Conservation (phyloP, 2,329 filamentous ascomycete genomes). For the Apiospora pterosperma region DNA sequence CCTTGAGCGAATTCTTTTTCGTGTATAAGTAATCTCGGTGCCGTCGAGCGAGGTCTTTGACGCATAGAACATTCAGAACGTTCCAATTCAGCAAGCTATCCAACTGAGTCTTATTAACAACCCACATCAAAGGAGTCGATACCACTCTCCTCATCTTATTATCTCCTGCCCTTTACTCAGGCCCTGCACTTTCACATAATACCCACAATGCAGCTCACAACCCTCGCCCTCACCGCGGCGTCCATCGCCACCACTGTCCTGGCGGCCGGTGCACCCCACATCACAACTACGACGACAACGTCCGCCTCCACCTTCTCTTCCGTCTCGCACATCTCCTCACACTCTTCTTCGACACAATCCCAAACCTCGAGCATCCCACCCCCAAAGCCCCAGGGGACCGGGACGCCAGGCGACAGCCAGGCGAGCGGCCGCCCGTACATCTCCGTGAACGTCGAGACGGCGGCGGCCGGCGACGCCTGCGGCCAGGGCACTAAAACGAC, state of each 20-base stretch:
- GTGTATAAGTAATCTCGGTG: background rate
- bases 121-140: too few relatives aligned
- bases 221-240: background rate
- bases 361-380: background rate
- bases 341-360: background rate
- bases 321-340: background rate
- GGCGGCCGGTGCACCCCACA: background rate
- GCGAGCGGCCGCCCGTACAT: background rate
- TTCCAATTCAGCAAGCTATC: background rate
- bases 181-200: background rate
- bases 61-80: background rate
- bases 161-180: background rate
- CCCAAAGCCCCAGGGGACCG: background rate
- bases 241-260: background rate
- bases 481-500: conserved; percentile 14
- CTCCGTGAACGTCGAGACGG: background rate
- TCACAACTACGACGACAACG: background rate
- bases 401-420: background rate
- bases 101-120: background rate
- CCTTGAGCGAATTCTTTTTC: background rate
- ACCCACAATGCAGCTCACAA: background rate
- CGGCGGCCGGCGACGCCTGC: background rate
- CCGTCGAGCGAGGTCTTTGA: background rate
- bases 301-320: background rate
- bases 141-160: background rate